Evolutionary conservation across 2,329 filamentous ascomycete species (phyloP).

Genomic region (Fusarium vanettenii): DNA sequence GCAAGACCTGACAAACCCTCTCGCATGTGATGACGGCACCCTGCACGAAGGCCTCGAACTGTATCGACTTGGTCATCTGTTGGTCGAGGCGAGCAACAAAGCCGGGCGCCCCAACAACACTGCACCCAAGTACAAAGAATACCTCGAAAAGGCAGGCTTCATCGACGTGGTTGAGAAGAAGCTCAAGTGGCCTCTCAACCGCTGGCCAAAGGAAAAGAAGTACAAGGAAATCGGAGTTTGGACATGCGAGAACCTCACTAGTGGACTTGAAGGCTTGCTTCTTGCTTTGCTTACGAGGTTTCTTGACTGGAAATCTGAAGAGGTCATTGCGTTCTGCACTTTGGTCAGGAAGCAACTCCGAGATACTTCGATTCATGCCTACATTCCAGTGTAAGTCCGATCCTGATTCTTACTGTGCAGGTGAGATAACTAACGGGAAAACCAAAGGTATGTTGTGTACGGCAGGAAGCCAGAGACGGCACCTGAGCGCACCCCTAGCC

Average conservation of each 20-base stretch:
- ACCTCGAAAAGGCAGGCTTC: conserved; percentile 17
- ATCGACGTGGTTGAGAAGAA: conserved; percentile 8
- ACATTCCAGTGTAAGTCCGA: conserved; percentile 1
- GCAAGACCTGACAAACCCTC: conserved; percentile 15
- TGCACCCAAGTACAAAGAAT: conserved; percentile 1
- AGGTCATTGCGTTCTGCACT: conserved; percentile 5
- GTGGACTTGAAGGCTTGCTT: conserved; percentile 7
- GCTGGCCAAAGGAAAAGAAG: conserved; percentile 18
- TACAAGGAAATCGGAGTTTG: conserved; percentile 19
- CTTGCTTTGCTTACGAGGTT: conserved; percentile 14
- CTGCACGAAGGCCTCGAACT: not conserved
- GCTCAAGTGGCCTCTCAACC: conserved; percentile 16
- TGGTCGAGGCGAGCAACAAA: conserved; percentile 7
- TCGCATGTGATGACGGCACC: conserved; percentile 11
- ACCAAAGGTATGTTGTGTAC: not conserved
- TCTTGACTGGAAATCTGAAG: conserved; percentile 1
- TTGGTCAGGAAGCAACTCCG: not conserved
- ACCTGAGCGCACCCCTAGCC: not conserved
- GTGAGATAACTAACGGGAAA: not conserved
- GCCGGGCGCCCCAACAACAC: conserved; percentile 1
- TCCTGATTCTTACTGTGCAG: not conserved
- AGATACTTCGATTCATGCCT: conserved; percentile 9
- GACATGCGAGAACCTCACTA: not conserved
- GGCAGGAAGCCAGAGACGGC: not conserved
- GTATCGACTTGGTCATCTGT: not conserved